A percentile compares a stretch with the other conserved stretches of the same genome.
Evolutionary conservation across 2,329 filamentous ascomycete species (phyloP).

Genomic region (Xylariaceae sp.): DNA sequence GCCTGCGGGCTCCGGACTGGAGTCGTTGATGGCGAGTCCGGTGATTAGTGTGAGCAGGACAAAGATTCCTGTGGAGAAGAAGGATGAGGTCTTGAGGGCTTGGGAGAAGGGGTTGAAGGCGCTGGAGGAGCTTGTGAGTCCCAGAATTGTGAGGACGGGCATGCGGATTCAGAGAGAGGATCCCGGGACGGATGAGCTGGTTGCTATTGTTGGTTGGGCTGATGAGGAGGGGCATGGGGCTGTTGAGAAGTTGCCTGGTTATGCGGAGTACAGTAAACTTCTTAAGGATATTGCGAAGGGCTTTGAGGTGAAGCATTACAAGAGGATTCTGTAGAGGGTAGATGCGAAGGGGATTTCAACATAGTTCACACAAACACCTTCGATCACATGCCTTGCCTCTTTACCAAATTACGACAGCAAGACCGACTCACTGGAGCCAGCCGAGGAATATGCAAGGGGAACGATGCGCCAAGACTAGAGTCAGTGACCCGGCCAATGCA

Average conservation of each 20-base stretch:
- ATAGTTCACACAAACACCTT: too few species aligned
- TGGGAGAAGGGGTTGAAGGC: conserved; percentile 34
- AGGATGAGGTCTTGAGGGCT: conserved; percentile 31
- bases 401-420: not conserved
- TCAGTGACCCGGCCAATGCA: not conserved
- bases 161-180: conserved; percentile 40
- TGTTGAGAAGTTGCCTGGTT: conserved; percentile 26
- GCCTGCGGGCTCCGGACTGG: conserved; percentile 5
- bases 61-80: conserved; percentile 30
- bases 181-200: conserved; percentile 34
- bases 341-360: not conserved
- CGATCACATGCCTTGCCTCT: too few species aligned
- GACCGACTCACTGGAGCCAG: not conserved
- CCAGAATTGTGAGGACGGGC: conserved; percentile 34
- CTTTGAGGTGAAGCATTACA: conserved; percentile 32
- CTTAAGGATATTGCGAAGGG: conserved; percentile 23
- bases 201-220: conserved; percentile 38
- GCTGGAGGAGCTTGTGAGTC: conserved; percentile 30
- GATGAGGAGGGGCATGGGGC: conserved; percentile 34
- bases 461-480: not conserved
- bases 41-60: conserved; percentile 37
- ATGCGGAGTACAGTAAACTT: conserved; percentile 22
- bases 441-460: not conserved
- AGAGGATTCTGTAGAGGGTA: conserved; percentile 27
- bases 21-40: conserved; percentile 28